Conservation (phyloP, 192 early-diverging fungal species). For the Backusella morwellensis region DNA sequence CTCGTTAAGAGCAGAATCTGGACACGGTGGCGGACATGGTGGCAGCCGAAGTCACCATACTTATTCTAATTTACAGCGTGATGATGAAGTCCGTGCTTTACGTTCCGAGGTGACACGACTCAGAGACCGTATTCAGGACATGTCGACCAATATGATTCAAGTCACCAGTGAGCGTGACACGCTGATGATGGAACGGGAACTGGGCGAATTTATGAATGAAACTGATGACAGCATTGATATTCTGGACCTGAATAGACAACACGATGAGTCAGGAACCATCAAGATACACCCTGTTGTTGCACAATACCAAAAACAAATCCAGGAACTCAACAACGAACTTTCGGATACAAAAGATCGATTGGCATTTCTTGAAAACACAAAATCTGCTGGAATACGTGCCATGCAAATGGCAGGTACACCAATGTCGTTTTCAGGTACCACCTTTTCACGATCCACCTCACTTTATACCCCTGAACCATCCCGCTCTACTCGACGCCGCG, state of each 20-base stretch:
- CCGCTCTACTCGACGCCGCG: neutral
- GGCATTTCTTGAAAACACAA: conserved; percentile 18
- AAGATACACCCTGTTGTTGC: conserved; percentile 33
- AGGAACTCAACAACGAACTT: conserved; percentile 31
- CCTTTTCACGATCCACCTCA: neutral
- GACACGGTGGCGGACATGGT: neutral
- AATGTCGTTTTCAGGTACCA: conserved; percentile 14
- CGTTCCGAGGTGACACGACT: conserved; percentile 44
- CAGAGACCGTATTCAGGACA: conserved; percentile 48
- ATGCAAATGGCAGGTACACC: neutral
- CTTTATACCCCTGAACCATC: conserved; percentile 5
- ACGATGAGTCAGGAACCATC: neutral
- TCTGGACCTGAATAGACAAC: neutral
- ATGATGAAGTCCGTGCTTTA: conserved; percentile 47
- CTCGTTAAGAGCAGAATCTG: conserved; percentile 35
- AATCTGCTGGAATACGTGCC: neutral
- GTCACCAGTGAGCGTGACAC: conserved; percentile 54
- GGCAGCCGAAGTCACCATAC: neutral
- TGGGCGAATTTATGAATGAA: conserved; percentile 33
- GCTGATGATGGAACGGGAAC: conserved; percentile 47
- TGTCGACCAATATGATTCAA: conserved; percentile 41
- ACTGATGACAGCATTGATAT: conserved; percentile 14
- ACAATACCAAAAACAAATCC: conserved; percentile 37
- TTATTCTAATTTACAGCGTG: conserved; percentile 26
- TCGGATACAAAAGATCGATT: conserved; percentile 36